A percentile compares a stretch with the other conserved stretches of the same genome.
Evolutionary conservation across 2,329 filamentous ascomycete genomes (phyloP).

Genomic region (Cladophialophora exuberans): DNA sequence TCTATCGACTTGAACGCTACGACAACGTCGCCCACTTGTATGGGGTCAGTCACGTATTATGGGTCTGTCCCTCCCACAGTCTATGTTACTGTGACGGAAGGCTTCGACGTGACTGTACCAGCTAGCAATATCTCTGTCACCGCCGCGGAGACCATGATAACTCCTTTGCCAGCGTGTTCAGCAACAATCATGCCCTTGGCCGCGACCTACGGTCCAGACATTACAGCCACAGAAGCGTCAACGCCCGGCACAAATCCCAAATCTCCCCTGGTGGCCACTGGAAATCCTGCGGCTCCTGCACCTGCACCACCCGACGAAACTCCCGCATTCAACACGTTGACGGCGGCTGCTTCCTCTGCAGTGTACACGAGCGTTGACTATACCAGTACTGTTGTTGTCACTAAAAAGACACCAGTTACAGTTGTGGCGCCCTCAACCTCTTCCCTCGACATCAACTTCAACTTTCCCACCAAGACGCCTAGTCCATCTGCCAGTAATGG

Average conservation of each 20-base stretch:
- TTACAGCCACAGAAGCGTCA: neutral
- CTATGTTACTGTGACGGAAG: constrained; percentile 30
- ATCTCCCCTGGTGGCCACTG: neutral
- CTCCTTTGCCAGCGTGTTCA: constrained; percentile 26
- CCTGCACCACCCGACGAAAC: neutral
- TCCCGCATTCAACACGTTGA: neutral
- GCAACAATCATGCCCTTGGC: constrained; percentile 25
- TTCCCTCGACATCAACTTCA: constrained; percentile 23
- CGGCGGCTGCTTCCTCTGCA: constrained; percentile 1
- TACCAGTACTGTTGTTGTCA: constrained; percentile 33
- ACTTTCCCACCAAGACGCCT: constrained; percentile 13
- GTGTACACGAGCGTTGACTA: constrained; percentile 27
- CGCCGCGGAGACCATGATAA: constrained; percentile 26
- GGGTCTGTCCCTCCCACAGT: constrained; percentile 30
- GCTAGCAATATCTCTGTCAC: constrained; percentile 27
- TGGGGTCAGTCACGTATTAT: constrained; percentile 28
- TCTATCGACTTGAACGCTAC: constrained; percentile 6
- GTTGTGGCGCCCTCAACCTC: constrained; percentile 19
- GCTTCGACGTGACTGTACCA: constrained; percentile 28
- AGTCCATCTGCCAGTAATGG: neutral
- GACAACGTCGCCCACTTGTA: constrained; percentile 19
- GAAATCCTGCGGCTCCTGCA: neutral
- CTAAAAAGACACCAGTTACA: constrained; percentile 34
- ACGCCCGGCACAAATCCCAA: neutral
- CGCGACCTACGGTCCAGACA: neutral